Evolutionary conservation across 2,329 filamentous ascomycete species (phyloP).

Genomic region (Eurotiales sp.): DNA sequence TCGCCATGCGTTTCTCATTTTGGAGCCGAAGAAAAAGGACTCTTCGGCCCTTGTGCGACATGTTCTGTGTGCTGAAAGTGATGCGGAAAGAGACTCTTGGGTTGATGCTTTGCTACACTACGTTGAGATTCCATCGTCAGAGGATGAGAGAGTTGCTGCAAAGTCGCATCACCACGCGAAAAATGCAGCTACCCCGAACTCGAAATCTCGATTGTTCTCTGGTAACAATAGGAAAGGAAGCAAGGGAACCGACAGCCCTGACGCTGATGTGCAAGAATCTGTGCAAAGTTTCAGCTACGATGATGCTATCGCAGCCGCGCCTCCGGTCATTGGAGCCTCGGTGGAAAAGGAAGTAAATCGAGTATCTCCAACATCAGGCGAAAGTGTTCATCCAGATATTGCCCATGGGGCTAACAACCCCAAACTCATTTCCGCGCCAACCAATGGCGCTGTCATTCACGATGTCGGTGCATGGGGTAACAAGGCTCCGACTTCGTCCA

Average conservation of each 20-base stretch:
- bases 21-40: conserved; percentile 96
- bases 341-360: conserved; percentile 29
- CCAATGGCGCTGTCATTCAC: conserved; percentile 78
- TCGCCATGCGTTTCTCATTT: conserved; percentile 87
- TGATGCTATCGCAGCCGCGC: conserved; percentile 55
- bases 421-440: conserved; percentile 75
- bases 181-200: conserved; percentile 17
- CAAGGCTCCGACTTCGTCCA: conserved; percentile 60
- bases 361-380: conserved; percentile 32
- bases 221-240: conserved; percentile 26
- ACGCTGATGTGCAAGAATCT: conserved; percentile 29
- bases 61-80: conserved; percentile 92
- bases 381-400: conserved; percentile 22
- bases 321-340: conserved; percentile 49
- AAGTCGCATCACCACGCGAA: conserved; percentile 17
- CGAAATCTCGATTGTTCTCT: conserved; percentile 25
- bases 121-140: conserved; percentile 58
- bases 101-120: conserved; percentile 85
- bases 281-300: conserved; percentile 54
- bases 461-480: conserved; percentile 85
- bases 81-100: conserved; percentile 88
- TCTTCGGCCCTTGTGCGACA: conserved; percentile 83
- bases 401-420: conserved; percentile 31
- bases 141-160: conserved; percentile 24
- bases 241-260: conserved; percentile 38